Evolutionary conservation across 2,329 filamentous ascomycete species (phyloP).

Genomic region (Endothia cerciana): DNA sequence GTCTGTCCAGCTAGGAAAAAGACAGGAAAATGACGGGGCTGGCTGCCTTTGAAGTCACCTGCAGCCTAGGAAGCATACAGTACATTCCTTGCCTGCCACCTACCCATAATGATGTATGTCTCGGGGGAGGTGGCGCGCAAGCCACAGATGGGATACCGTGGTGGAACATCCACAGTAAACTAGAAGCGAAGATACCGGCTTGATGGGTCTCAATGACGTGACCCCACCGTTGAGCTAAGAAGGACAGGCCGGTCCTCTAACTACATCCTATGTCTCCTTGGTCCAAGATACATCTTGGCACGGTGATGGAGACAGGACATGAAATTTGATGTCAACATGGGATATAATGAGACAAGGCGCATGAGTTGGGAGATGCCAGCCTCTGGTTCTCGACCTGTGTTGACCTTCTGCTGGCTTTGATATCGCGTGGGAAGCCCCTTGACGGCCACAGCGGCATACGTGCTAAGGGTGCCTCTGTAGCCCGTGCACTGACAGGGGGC

Average conservation of each 20-base stretch:
- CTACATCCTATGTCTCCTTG: not conserved
- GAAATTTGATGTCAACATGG: too few relatives aligned
- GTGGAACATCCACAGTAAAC: not conserved
- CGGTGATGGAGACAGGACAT: not conserved
- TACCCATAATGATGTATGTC: too few relatives aligned
- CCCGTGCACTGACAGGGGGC: not conserved
- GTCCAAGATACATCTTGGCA: not conserved
- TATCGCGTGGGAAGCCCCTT: too few relatives aligned
- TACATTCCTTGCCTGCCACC: too few relatives aligned
- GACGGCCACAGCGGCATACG: not conserved
- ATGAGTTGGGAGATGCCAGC: too few relatives aligned
- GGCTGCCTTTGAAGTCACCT: not conserved
- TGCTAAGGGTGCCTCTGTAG: not conserved
- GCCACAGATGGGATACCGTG: not conserved
- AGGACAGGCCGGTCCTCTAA: not conserved
- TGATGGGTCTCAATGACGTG: conserved; percentile 4
- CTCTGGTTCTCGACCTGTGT: too few relatives aligned
- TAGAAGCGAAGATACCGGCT: not conserved
- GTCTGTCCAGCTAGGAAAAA: not conserved
- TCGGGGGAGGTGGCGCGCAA: too few relatives aligned
- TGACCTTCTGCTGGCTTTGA: not conserved
- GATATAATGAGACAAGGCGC: too few relatives aligned
- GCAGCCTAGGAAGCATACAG: not conserved
- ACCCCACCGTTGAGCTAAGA: not conserved
- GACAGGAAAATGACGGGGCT: not conserved